These are phyloP conservation scores for Cyclotella baltica DNA, from an alignment of 108 stramenopile species.

Conservation along the genomic window DNA sequence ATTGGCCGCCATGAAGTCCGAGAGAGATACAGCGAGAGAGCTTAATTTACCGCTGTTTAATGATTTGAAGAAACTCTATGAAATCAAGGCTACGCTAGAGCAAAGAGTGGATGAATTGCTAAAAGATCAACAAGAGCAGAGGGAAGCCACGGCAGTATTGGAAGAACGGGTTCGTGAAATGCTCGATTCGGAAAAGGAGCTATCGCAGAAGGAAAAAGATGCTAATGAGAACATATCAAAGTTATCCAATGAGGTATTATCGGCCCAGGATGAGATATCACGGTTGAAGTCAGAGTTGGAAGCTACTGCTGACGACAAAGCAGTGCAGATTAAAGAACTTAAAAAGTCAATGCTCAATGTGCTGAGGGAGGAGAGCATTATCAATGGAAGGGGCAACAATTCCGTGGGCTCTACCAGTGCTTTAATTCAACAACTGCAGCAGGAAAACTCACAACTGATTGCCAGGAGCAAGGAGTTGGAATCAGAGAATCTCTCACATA, in stretches of 20 bases:
- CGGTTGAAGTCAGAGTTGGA: conserved; percentile 11
- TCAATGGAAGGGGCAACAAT: background rate
- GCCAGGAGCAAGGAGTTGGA: background rate
- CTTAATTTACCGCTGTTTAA: conserved; percentile 15
- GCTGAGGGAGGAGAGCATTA: background rate
- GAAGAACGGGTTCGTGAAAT: background rate
- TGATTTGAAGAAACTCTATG: conserved; percentile 11
- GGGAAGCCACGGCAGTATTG: background rate
- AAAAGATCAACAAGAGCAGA: background rate
- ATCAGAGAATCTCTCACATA: background rate
- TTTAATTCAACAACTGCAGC: background rate
- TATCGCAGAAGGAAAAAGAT: background rate
- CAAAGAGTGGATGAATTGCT: background rate
- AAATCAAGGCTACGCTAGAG: background rate
- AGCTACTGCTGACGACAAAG: background rate
- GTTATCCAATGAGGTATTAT: background rate
- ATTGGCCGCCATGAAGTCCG: background rate
- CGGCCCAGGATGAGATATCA: background rate
- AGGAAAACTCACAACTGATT: background rate
- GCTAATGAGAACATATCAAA: background rate
- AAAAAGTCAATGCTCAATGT: background rate
- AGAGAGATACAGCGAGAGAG: conserved; percentile 12
- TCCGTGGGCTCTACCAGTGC: background rate
- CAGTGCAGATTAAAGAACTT: background rate
- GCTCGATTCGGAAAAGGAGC: conserved; percentile 2